A percentile compares a stretch with the other conserved stretches of the same genome.
Conservation (phyloP, 192 early-diverging fungal species). For the Gorgonomyces haynaldii region DNA sequence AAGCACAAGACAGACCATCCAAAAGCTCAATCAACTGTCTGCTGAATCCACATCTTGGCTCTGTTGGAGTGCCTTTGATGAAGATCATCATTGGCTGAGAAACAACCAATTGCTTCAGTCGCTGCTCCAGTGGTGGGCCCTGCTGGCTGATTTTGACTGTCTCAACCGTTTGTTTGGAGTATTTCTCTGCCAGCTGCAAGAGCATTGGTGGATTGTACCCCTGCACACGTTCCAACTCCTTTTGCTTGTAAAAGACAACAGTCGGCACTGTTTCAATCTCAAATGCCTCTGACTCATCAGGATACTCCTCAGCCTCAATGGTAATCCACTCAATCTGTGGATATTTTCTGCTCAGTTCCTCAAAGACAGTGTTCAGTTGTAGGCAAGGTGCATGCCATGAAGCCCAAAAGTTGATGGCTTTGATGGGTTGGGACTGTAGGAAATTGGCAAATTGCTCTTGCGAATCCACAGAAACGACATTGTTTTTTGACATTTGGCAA, state of each 20-base stretch:
- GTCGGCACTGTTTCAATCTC: slow-evolving; percentile 89
- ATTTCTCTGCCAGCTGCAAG: slow-evolving; percentile 56
- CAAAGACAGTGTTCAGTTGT: slow-evolving; percentile 88
- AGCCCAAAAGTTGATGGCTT: slow-evolving; percentile 84
- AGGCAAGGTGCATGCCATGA: slow-evolving; percentile 76
- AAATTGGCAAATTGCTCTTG: slow-evolving; percentile 22
- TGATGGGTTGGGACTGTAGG: background rate
- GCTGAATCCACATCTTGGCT: slow-evolving; percentile 90
- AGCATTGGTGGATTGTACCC: slow-evolving; percentile 80
- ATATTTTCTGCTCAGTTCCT: slow-evolving; percentile 69
- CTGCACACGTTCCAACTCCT: slow-evolving; percentile 65
- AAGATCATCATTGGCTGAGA: slow-evolving; percentile 77
- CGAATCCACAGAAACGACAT: slow-evolving; percentile 14
- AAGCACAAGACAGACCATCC: slow-evolving; percentile 59
- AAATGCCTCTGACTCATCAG: slow-evolving; percentile 74
- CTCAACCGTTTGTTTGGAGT: slow-evolving; percentile 26
- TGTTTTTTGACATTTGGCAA: slow-evolving; percentile 7
- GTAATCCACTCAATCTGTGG: slow-evolving; percentile 61
- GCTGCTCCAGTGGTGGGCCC: slow-evolving; percentile 16
- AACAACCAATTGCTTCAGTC: slow-evolving; percentile 27
- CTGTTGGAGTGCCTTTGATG: slow-evolving; percentile 86
- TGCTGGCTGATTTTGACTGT: slow-evolving; percentile 18
- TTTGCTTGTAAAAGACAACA: slow-evolving; percentile 68
- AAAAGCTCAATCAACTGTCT: slow-evolving; percentile 69
- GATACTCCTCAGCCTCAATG: slow-evolving; percentile 77